Evolutionary conservation across 108 stramenopile genomes (phyloP).

Genomic region (Cyclotella choctawhatcheeana): DNA sequence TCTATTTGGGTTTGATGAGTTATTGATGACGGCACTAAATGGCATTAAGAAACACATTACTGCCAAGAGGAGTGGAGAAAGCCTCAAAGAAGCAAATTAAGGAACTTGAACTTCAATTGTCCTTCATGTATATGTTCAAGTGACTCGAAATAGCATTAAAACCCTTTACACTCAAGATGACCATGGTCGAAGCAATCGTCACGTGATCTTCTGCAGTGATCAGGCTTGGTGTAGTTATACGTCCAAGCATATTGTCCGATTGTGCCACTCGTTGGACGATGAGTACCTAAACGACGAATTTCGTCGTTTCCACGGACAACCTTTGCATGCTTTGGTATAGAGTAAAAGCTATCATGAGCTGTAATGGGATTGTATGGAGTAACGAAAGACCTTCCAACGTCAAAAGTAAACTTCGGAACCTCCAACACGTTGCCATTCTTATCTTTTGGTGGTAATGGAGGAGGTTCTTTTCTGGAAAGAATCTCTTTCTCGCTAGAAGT

Average conservation of each 20-base stretch:
- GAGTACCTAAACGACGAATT: slow-evolving; percentile 47
- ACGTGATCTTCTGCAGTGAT: slow-evolving; percentile 41
- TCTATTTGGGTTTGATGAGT: slow-evolving; percentile 25
- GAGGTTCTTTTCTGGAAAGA: slow-evolving; percentile 15
- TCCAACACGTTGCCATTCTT: slow-evolving; percentile 39
- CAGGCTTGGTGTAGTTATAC: slow-evolving; percentile 44
- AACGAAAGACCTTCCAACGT: slow-evolving; percentile 53
- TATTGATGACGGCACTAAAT: slow-evolving; percentile 27
- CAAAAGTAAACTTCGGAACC: slow-evolving; percentile 56
- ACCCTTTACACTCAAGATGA: slow-evolving; percentile 24
- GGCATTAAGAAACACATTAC: slow-evolving; percentile 6
- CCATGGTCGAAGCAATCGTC: slow-evolving; percentile 42
- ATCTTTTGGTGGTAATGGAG: slow-evolving; percentile 40
- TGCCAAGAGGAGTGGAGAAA: background rate
- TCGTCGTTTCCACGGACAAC: slow-evolving; percentile 42
- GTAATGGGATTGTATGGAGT: slow-evolving; percentile 43
- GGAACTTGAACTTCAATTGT: no score
- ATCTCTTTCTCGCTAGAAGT: slow-evolving; percentile 33
- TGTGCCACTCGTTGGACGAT: slow-evolving; percentile 39
- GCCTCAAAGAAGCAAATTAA: slow-evolving; percentile 1
- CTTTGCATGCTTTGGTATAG: slow-evolving; percentile 52
- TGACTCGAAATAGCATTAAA: background rate
- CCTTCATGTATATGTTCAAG: no score
- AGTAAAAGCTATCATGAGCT: slow-evolving; percentile 53
- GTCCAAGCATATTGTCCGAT: slow-evolving; percentile 56